phyloP scores from a whole-genome alignment of 208 protist species.

The Phytomonas sp. region DNA sequence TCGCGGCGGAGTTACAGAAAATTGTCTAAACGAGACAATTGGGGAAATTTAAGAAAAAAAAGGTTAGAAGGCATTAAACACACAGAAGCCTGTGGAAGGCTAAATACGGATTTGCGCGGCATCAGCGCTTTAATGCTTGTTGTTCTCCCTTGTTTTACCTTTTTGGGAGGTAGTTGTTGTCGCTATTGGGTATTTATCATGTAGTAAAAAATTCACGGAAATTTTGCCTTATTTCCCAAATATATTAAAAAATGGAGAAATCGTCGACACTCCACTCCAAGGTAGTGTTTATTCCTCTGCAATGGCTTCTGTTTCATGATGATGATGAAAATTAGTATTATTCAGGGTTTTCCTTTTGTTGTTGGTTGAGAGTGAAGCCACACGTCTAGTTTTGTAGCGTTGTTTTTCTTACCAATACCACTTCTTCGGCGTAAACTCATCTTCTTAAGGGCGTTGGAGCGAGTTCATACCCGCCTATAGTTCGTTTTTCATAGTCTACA shows the following conservation, averaged over 20 bases:
- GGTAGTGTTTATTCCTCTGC: neutral
- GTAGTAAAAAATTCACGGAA: neutral
- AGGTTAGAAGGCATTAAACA: neutral
- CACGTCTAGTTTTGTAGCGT: neutral
- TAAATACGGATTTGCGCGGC: neutral
- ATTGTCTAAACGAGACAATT: constrained; percentile 46
- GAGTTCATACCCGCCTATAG: neutral
- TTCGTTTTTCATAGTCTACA: constrained; percentile 3
- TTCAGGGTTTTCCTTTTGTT: constrained; percentile 10
- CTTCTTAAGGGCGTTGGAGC: too few relatives aligned
- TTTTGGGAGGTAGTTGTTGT: neutral
- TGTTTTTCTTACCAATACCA: neutral
- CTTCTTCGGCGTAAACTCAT: neutral
- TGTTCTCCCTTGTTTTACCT: constrained; percentile 8
- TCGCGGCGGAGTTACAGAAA: constrained; percentile 73
- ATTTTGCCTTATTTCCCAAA: neutral
- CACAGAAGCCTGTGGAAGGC: neutral
- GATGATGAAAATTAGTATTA: neutral
- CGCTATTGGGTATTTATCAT: neutral
- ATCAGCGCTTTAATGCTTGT: neutral
- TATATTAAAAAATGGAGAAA: neutral
- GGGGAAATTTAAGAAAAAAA: neutral
- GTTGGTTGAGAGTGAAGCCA: neutral
- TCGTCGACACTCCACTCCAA: neutral
- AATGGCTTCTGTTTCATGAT: neutral